phyloP scores from a whole-genome alignment of 768 basidiomycete genomes.

The Suillus tomentosus region DNA sequence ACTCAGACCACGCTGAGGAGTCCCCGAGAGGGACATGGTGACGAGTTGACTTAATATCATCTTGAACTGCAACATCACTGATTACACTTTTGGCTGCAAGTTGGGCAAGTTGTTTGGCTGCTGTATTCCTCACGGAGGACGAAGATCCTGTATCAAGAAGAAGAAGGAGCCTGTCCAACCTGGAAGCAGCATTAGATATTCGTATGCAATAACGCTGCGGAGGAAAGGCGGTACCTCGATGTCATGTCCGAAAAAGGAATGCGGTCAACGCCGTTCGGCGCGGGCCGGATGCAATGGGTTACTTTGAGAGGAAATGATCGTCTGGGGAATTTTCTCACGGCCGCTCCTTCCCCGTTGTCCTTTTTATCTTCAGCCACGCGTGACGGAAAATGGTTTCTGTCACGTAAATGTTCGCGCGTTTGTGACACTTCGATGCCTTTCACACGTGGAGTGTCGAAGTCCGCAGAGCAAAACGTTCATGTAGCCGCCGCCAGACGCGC shows the following conservation, averaged over 20 bases:
- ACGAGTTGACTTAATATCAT: conserved; percentile 66
- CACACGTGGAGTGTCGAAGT: conserved; percentile 17
- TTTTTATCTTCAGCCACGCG: conserved; percentile 61
- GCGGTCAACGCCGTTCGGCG: conserved; percentile 53
- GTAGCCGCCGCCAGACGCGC: neutral
- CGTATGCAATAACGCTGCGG: conserved; percentile 11
- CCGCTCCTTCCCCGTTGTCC: conserved; percentile 46
- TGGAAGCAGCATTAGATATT: conserved; percentile 32
- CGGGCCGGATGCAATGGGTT: conserved; percentile 40
- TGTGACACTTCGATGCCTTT: conserved; percentile 16
- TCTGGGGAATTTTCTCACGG: conserved; percentile 56
- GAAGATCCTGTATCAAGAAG: conserved; percentile 96
- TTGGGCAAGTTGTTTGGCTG: conserved; percentile 93
- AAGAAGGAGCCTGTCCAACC: conserved; percentile 95
- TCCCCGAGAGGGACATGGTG: conserved; percentile 63
- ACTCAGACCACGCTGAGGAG: conserved; percentile 83
- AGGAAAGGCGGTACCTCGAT: conserved; percentile 55
- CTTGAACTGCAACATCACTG: conserved; percentile 78
- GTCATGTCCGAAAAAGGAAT: conserved; percentile 66
- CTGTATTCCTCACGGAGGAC: conserved; percentile 86
- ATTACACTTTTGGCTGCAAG: conserved; percentile 85
- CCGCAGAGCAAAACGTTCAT: conserved; percentile 4
- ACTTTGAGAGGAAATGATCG: conserved; percentile 47
- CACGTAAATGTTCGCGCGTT: conserved; percentile 34
- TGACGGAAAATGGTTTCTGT: conserved; percentile 43